phyloP scores from a whole-genome alignment of 495 filamentous ascomycete species.

The Entonaema liquescens region DNA sequence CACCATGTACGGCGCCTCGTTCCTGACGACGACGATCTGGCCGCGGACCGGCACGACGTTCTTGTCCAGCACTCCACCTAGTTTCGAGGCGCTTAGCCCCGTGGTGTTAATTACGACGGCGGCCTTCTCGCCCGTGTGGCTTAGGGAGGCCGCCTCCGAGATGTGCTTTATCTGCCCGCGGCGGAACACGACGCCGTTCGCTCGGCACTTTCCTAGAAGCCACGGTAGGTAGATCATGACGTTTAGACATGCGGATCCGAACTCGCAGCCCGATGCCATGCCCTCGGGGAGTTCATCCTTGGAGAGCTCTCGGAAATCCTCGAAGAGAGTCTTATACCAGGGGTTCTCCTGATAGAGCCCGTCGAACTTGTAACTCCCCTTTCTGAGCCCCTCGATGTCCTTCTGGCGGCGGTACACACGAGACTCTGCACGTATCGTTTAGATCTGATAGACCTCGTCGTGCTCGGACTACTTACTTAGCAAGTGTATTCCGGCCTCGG shows the following conservation, averaged over 20 bases:
- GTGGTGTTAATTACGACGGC: slow-evolving; percentile 89
- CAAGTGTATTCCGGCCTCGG: slow-evolving; percentile 90
- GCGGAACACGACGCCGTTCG: slow-evolving; percentile 71
- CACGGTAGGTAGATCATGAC: slow-evolving; percentile 86
- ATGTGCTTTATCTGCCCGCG: slow-evolving; percentile 72
- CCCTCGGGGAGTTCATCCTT: slow-evolving; percentile 64
- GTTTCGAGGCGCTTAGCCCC: slow-evolving; percentile 73
- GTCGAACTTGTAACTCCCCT: slow-evolving; percentile 51
- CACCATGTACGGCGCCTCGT: slow-evolving; percentile 76
- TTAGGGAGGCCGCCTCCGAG: slow-evolving; percentile 69
- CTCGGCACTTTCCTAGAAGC: slow-evolving; percentile 78
- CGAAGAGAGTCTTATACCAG: slow-evolving; percentile 84
- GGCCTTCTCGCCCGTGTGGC: slow-evolving; percentile 68
- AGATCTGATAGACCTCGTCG: neutral
- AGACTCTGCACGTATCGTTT: slow-evolving; percentile 45
- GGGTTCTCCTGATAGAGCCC: slow-evolving; percentile 70
- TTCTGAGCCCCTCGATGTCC: slow-evolving; percentile 43
- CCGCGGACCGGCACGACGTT: slow-evolving; percentile 81
- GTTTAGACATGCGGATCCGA: slow-evolving; percentile 91
- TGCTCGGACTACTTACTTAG: slow-evolving; percentile 63
- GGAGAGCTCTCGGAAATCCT: slow-evolving; percentile 69
- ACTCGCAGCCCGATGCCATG: slow-evolving; percentile 73
- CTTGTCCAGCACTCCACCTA: slow-evolving; percentile 85
- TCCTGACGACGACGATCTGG: slow-evolving; percentile 88
- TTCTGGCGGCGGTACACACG: slow-evolving; percentile 54